Conservation (phyloP, 2,329 filamentous ascomycete genomes). For the Alternaria sp. region DNA sequence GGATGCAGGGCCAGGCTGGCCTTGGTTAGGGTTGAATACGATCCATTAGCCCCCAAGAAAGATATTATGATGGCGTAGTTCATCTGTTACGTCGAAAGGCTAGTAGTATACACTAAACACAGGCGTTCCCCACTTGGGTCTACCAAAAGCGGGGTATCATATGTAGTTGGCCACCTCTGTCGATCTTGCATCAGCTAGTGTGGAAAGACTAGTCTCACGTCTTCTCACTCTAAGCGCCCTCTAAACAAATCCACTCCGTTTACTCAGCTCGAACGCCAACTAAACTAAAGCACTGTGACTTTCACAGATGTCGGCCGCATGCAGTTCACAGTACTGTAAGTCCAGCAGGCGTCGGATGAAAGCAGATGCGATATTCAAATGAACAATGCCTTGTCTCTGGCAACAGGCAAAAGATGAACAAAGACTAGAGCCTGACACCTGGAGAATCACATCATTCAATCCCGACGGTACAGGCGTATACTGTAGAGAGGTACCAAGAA, state of each 20-base stretch:
- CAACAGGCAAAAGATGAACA: neutral
- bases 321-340: too few relatives aligned
- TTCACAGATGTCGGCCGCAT: too few relatives aligned
- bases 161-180: neutral
- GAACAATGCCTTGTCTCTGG: neutral
- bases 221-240: neutral
- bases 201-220: neutral
- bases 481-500: neutral
- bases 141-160: neutral
- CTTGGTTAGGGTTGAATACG: too few relatives aligned
- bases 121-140: neutral
- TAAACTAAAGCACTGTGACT: too few relatives aligned
- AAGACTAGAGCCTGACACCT: neutral
- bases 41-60: too few relatives aligned
- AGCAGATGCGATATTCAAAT: neutral
- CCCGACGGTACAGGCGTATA: neutral
- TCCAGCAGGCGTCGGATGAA: too few relatives aligned
- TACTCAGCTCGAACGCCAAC: too few relatives aligned
- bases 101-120: neutral
- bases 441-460: neutral
- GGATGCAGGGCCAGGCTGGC: too few relatives aligned
- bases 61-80: neutral
- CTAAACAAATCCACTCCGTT: too few relatives aligned
- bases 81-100: neutral
- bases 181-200: neutral